Conservation (phyloP, 345 rosid genomes). For the Moricandia arvensis region DNA sequence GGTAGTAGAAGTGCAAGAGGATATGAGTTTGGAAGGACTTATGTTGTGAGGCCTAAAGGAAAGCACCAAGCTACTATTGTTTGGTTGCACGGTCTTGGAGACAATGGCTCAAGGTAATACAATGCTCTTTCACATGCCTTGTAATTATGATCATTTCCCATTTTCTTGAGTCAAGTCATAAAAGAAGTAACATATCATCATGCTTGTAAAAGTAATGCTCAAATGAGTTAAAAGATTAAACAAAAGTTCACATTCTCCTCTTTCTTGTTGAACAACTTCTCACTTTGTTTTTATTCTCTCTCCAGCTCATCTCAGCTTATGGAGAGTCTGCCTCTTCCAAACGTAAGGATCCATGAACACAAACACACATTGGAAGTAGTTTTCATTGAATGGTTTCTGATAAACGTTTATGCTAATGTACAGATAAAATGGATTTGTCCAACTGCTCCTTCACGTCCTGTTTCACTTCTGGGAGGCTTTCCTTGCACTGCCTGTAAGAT, state of each 20-base stretch:
- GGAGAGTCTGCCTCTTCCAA: conserved; percentile 68
- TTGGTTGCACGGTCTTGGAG: conserved; percentile 77
- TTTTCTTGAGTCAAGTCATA: neutral
- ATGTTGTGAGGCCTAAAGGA: conserved; percentile 70
- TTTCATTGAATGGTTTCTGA: conserved; percentile 12
- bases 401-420: neutral
- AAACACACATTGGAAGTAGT: neutral
- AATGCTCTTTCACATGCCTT: conserved; percentile 4
- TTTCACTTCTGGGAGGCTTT: conserved; percentile 64
- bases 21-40: conserved; percentile 65
- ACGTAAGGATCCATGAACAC: conserved; percentile 44
- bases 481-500: conserved; percentile 81
- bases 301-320: conserved; percentile 71
- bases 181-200: neutral
- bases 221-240: neutral
- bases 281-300: conserved; percentile 12
- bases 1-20: conserved; percentile 50
- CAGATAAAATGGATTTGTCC: conserved; percentile 92
- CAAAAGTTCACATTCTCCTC: neutral
- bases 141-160: neutral
- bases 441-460: conserved; percentile 75
- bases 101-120: conserved; percentile 66
- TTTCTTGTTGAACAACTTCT: neutral
- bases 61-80: conserved; percentile 71
- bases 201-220: neutral